A percentile compares a stretch with the other conserved stretches of the same genome.
These are phyloP conservation scores for Pelargonium nanum DNA, from an alignment of 345 rosid genomes.

Conservation along the genomic window DNA sequence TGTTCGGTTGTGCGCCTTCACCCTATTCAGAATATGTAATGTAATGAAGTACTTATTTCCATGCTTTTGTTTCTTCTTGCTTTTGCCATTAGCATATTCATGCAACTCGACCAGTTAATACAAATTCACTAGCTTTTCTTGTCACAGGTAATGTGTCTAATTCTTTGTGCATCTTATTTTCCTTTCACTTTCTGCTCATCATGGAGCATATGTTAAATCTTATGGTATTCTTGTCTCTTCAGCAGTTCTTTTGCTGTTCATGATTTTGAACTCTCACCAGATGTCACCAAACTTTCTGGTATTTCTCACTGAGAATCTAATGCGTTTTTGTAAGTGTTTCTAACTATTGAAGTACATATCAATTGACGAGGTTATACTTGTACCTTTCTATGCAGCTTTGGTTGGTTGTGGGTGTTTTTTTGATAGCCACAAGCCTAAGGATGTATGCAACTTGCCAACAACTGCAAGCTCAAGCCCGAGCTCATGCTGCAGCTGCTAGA, in stretches of 20 bases:
- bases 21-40: not conserved
- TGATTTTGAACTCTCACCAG: constrained; percentile 91
- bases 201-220: constrained; percentile 7
- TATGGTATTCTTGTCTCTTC: constrained; percentile 15
- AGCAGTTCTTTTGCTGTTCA: constrained; percentile 82
- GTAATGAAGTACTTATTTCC: not conserved
- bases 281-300: constrained; percentile 93
- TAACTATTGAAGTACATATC: not conserved
- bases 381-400: constrained; percentile 47
- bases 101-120: constrained; percentile 70
- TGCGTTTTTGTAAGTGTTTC: constrained; percentile 2
- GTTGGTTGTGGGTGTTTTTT: constrained; percentile 85
- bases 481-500: constrained; percentile 80
- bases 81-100: constrained; percentile 56
- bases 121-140: constrained; percentile 84
- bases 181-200: not conserved
- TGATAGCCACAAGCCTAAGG: constrained; percentile 79
- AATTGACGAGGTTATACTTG: constrained; percentile 1
- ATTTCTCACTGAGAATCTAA: constrained; percentile 13
- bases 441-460: constrained; percentile 95
- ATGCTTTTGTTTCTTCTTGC: constrained; percentile 1
- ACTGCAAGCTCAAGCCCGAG: constrained; percentile 91
- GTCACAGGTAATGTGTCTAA: constrained; percentile 51
- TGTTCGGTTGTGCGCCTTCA: not conserved
- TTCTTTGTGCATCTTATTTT: constrained; percentile 3